Base-by-base conservation (phyloP, 1,284 basidiomycete genomes). In the Cutaneotrichosporon sp. region DNA sequence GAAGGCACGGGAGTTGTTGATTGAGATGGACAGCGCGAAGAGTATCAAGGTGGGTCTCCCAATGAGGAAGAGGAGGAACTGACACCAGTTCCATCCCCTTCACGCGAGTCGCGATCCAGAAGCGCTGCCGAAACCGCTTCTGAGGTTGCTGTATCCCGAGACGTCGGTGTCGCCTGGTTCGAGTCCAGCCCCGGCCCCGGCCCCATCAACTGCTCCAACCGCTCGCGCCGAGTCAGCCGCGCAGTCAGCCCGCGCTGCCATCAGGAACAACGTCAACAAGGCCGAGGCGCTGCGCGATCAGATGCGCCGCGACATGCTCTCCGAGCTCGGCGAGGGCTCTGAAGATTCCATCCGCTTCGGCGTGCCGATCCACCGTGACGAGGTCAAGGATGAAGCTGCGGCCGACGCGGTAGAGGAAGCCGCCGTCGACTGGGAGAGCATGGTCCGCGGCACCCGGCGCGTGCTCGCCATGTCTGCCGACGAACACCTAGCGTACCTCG, bases 231-330 rank as follows among this genome's bases (percentile, higher is more conserved):
- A 46, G 26, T 26, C 49, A 13, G 21, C 34, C 14, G 46, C 61
- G n/a, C 21, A 8, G 34, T 36, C 53, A 16, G 53, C 53, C 7
- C 53, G 53, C n/a, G 18, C 53, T 1, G 13, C 16, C 26, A 38
- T 56, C 26, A 64, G 65, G 14, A 64, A 65, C 32, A 73, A 75
- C 58, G 47, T 76, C 14, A 70, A 70, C 10, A 72, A 70, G 21
- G 77, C 79, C 3, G 76, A 76, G 57, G 70, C 63, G 60, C 58
- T 80, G 59, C 66, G 78, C 46, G 77, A 73, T 46, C 72, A 76
- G 61, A 79, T 81, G 73, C 66, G 77, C 21, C 56, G 73, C 31
- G 79, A 81, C 52, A 80, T 79, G 75, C 65, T 81, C 52, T 67
- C 67, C 2, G 64, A 70, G 3, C 58, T 75, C 0, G 70, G 59